A percentile compares a stretch with the other conserved stretches of the same genome.
Conservation (phyloP, 2,329 filamentous ascomycete species). For the Ceratocystis destructans region DNA sequence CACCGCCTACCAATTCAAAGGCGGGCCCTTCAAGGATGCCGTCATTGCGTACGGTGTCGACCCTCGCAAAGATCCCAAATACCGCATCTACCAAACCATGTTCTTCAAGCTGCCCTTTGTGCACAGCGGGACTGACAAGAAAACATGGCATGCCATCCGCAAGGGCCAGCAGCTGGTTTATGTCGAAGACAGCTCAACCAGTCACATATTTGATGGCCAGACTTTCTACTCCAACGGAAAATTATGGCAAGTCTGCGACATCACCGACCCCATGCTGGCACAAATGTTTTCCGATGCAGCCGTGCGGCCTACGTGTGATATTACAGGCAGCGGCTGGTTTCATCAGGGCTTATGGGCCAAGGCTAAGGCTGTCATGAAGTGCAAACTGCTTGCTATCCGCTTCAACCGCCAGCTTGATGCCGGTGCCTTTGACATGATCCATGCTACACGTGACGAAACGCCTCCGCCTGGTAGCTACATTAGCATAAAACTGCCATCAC, state of each 20-base stretch:
- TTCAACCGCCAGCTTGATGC: slow-evolving; percentile 39
- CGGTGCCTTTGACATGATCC: slow-evolving; percentile 33
- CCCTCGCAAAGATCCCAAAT: slow-evolving; percentile 61
- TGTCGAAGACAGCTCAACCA: slow-evolving; percentile 32
- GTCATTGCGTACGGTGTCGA: slow-evolving; percentile 78
- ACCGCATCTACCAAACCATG: slow-evolving; percentile 75
- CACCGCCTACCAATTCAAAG: slow-evolving; percentile 81
- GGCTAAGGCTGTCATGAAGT: slow-evolving; percentile 73
- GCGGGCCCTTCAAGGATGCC: slow-evolving; percentile 81
- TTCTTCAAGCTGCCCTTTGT: slow-evolving; percentile 58
- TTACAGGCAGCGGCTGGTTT: slow-evolving; percentile 65
- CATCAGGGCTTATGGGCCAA: slow-evolving; percentile 70
- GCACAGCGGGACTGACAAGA: slow-evolving; percentile 27
- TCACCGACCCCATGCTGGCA: slow-evolving; percentile 63
- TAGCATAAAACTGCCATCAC: slow-evolving; percentile 29
- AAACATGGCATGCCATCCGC: slow-evolving; percentile 20
- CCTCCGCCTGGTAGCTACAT: slow-evolving; percentile 25
- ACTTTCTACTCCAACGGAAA: slow-evolving; percentile 66
- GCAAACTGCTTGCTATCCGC: slow-evolving; percentile 60
- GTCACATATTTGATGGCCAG: slow-evolving; percentile 73
- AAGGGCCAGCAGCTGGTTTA: slow-evolving; percentile 28
- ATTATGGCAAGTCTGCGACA: slow-evolving; percentile 88
- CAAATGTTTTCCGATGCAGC: slow-evolving; percentile 50
- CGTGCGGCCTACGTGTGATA: slow-evolving; percentile 45
- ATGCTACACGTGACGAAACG: slow-evolving; percentile 27